phyloP scores from a whole-genome alignment of 2,329 filamentous ascomycete species.

The Aspergillus niger region DNA sequence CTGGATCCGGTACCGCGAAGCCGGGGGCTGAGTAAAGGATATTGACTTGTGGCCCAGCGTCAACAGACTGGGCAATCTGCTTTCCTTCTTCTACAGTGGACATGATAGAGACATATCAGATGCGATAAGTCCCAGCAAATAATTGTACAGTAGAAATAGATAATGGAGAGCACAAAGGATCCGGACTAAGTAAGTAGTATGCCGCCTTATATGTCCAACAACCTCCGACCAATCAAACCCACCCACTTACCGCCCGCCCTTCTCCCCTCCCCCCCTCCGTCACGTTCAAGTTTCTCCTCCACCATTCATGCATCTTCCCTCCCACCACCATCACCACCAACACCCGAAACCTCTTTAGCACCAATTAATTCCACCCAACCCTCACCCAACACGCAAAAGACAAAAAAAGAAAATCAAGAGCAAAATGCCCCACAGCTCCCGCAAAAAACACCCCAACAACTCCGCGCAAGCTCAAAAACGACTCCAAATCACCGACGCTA shows the following conservation, averaged over 20 bases:
- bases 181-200: not conserved
- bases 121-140: no score
- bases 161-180: no score
- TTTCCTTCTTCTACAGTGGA: not conserved
- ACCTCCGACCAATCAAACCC: not conserved
- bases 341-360: not conserved
- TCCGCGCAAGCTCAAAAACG: constrained; percentile 32
- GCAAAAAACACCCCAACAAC: constrained; percentile 24
- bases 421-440: constrained; percentile 39
- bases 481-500: constrained; percentile 39
- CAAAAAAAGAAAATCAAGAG: not conserved
- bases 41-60: not conserved
- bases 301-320: not conserved
- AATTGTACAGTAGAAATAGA: no score
- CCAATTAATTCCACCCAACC: not conserved
- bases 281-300: not conserved
- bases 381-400: not conserved
- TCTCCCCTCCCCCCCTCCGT: not conserved
- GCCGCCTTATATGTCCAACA: not conserved
- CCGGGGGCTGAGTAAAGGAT: not conserved
- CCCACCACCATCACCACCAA: not conserved
- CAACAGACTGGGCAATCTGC: not conserved
- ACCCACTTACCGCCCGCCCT: constrained; percentile 1
- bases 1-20: not conserved
- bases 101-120: not conserved